Evolutionary conservation across 2,329 filamentous ascomycete genomes (phyloP).

Genomic region (Blumeria hordei): DNA sequence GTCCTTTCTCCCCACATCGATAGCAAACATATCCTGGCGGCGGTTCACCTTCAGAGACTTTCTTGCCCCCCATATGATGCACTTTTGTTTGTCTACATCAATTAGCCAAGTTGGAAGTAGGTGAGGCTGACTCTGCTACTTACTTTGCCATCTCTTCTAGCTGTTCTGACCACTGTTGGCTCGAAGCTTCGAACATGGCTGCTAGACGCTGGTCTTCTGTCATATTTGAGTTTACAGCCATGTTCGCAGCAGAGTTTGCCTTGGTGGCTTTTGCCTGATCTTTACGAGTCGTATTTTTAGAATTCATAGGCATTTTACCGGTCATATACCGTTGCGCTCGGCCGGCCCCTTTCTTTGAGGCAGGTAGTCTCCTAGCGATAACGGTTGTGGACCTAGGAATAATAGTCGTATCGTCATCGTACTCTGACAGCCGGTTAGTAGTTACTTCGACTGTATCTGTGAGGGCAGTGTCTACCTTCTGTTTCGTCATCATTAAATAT

Average conservation of each 20-base stretch:
- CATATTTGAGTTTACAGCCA: conserved; percentile 52
- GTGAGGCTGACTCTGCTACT: conserved; percentile 16
- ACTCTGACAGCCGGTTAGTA: conserved; percentile 35
- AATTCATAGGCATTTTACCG: conserved; percentile 77
- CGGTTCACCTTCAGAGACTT: conserved; percentile 78
- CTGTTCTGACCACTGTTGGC: conserved; percentile 77
- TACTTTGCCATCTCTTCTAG: conserved; percentile 81
- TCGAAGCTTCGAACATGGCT: conserved; percentile 76
- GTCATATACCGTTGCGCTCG: conserved; percentile 86
- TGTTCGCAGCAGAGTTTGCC: conserved; percentile 30
- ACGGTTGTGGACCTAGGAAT: conserved; percentile 89
- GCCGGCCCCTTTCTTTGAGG: conserved; percentile 64
- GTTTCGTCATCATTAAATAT: conserved; percentile 83
- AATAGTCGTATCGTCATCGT: conserved; percentile 93
- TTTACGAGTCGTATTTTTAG: conserved; percentile 53
- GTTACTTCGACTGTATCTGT: background rate
- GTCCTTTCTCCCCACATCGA: conserved; percentile 88
- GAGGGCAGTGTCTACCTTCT: conserved; percentile 41
- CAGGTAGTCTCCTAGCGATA: conserved; percentile 66
- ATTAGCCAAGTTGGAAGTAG: conserved; percentile 15
- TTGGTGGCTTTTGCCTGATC: conserved; percentile 35
- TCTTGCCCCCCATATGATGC: conserved; percentile 30
- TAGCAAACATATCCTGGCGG: conserved; percentile 92
- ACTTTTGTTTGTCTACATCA: conserved; percentile 32
- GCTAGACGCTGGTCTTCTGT: conserved; percentile 87